A percentile compares a stretch with the other conserved stretches of the same genome.
Conservation (phyloP, 768 basidiomycete species). For the Jaapia argillacea region DNA sequence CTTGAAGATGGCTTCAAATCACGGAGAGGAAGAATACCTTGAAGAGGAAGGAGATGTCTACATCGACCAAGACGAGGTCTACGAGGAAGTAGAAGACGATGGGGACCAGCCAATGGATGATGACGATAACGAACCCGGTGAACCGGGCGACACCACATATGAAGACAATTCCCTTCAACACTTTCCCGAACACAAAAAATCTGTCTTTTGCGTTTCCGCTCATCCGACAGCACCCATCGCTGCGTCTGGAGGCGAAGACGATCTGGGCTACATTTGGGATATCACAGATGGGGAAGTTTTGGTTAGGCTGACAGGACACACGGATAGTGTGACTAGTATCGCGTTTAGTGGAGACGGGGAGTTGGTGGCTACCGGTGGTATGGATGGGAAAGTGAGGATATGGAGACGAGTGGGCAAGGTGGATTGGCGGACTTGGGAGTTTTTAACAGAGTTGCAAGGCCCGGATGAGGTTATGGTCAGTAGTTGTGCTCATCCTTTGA, state of each 20-base stretch:
- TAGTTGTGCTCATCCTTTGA: slow-evolving; percentile 3
- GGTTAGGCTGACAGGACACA: slow-evolving; percentile 83
- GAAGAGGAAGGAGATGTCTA: slow-evolving; percentile 22
- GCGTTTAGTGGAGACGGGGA: slow-evolving; percentile 87
- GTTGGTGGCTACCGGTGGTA: slow-evolving; percentile 90
- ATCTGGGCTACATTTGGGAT: slow-evolving; percentile 90
- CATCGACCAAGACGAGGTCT: slow-evolving; percentile 13
- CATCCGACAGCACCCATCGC: slow-evolving; percentile 82
- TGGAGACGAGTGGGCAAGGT: slow-evolving; percentile 82
- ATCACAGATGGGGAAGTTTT: slow-evolving; percentile 72
- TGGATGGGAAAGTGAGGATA: slow-evolving; percentile 92
- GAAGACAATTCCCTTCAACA: slow-evolving; percentile 61
- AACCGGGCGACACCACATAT: slow-evolving; percentile 30
- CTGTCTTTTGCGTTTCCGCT: slow-evolving; percentile 76
- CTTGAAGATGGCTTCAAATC: too few species aligned
- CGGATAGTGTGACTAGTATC: slow-evolving; percentile 76
- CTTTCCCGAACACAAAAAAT: slow-evolving; percentile 58
- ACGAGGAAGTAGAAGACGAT: neutral
- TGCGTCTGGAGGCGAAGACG: slow-evolving; percentile 92
- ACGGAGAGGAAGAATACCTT: slow-evolving; percentile 27
- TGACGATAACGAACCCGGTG: slow-evolving; percentile 34
- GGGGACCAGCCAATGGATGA: slow-evolving; percentile 19
- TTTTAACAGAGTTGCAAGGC: slow-evolving; percentile 85
- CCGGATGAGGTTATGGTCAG: slow-evolving; percentile 92
- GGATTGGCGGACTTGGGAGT: slow-evolving; percentile 81